Evolutionary conservation across 495 filamentous ascomycete species (phyloP).

Genomic region (Aspergillus ostianus): DNA sequence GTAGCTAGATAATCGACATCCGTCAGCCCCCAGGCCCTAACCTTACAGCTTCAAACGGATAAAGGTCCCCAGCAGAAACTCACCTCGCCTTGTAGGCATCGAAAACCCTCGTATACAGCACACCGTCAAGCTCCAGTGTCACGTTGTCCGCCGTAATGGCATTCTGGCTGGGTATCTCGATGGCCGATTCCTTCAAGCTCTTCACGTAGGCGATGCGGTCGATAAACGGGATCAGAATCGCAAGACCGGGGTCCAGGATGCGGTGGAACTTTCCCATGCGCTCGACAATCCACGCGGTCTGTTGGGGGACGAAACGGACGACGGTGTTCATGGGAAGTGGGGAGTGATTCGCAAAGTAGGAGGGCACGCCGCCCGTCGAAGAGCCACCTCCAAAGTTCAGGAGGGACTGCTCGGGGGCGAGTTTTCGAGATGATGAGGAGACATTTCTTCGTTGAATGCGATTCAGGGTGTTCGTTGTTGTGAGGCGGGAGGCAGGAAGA

Average conservation of each 20-base stretch:
- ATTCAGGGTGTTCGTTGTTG: constrained; percentile 25
- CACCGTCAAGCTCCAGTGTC: constrained; percentile 91
- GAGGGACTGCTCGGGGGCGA: constrained; percentile 37
- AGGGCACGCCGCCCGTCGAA: constrained; percentile 27
- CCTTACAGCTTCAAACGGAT: neutral
- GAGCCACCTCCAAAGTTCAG: constrained; percentile 22
- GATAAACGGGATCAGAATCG: constrained; percentile 84
- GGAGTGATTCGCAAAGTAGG: constrained; percentile 59
- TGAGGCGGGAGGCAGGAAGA: constrained; percentile 20
- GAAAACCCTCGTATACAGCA: constrained; percentile 91
- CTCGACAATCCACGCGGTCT: constrained; percentile 99
- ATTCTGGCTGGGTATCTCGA: constrained; percentile 94
- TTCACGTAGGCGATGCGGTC: constrained; percentile 98
- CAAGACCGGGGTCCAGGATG: constrained; percentile 87
- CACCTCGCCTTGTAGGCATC: constrained; percentile 96
- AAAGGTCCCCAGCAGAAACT: constrained; percentile 12
- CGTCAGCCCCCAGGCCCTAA: constrained; percentile 9
- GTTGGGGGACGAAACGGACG: constrained; percentile 95
- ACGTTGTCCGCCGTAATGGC: constrained; percentile 99
- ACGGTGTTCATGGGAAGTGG: constrained; percentile 87
- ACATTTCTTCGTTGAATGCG: constrained; percentile 33
- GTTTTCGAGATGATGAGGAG: constrained; percentile 30
- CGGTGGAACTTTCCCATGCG: constrained; percentile 96
- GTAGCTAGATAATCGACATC: constrained; percentile 56
- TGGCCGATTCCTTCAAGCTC: constrained; percentile 90